A percentile compares a stretch with the other conserved stretches of the same genome.
phyloP scores from a whole-genome alignment of 2,329 filamentous ascomycete species.

The Fusarium sp. region DNA sequence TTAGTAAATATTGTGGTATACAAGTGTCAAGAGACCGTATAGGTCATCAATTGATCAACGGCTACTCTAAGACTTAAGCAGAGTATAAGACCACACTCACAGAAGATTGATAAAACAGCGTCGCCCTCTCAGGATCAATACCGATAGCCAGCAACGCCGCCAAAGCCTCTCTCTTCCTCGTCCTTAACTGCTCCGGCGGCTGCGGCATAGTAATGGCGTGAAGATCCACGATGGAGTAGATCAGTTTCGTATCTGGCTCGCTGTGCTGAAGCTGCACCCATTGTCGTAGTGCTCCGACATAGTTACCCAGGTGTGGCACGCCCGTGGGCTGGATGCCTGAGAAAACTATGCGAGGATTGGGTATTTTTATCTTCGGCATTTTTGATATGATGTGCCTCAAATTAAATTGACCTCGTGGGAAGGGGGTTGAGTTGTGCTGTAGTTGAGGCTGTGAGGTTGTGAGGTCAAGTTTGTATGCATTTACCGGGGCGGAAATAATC shows the following conservation, averaged over 20 bases:
- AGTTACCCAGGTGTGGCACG: constrained; percentile 94
- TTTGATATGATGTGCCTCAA: background rate
- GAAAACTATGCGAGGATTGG: constrained; percentile 73
- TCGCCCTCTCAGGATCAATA: constrained; percentile 79
- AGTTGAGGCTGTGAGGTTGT: constrained; percentile 8
- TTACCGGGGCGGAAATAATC: constrained; percentile 36
- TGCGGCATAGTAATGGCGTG: constrained; percentile 91
- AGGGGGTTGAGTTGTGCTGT: background rate
- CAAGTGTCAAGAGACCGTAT: too few relatives aligned
- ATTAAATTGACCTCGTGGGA: background rate
- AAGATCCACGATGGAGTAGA: constrained; percentile 92
- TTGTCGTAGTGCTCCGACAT: constrained; percentile 86
- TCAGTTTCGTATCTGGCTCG: constrained; percentile 68
- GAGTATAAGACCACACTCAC: constrained; percentile 59
- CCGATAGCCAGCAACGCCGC: constrained; percentile 87
- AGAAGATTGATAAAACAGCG: constrained; percentile 84
- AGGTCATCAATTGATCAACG: too few relatives aligned
- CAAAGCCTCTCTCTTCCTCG: constrained; percentile 78
- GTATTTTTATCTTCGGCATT: constrained; percentile 25
- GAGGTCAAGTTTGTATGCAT: constrained; percentile 41
- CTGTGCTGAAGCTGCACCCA: constrained; percentile 84
- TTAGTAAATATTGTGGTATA: constrained; percentile 1
- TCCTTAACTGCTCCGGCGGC: constrained; percentile 69
- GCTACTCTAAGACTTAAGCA: too few relatives aligned
- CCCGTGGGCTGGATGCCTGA: constrained; percentile 98